Base-by-base conservation (phyloP, 305 asterid genomes). In the Stenogyne calaminthoides region DNA sequence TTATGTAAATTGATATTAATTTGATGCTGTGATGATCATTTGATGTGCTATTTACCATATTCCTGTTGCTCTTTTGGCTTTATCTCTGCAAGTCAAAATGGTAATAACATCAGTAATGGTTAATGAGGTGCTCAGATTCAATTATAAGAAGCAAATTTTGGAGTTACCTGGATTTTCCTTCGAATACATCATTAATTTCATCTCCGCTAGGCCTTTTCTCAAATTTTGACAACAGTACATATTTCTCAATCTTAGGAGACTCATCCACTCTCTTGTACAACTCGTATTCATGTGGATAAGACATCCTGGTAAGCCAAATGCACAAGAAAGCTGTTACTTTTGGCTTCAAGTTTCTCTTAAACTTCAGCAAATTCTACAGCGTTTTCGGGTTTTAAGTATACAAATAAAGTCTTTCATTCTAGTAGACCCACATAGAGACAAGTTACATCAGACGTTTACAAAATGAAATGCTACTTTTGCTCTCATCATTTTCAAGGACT, bases 241-340 rank as follows among this genome's bases (percentile, higher is more conserved):
- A 93, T 75, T 88, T 93, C 88, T 93, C 98, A 88, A 86, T 86
- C 77, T 90, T 85, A 0, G 89, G 83, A 55, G 92, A 73, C 74
- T 88, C 95, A 36, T 89, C 97, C 1, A 89, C 85, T 80, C 98
- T 89, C 88, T 84, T 89, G 91, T 86, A 91, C 84, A 93, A 32
- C 84, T 93, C 97, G 40, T 93, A 91, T 61, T 80, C 86, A 20
- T 88, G 77, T 5, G 98, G 98, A 40, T 93, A 79, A 11, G 96
- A 76, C 98, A 89, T 89, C 90, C 98, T 93, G 80, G 74, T 67
- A 76, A 54, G 39, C 65, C 52, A 64, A 58, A 57, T 61, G 40
- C 19, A 18, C 57, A 16, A 62, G 20, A 36, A 27, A 61, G 40
- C 39, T 22, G 49, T 56, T 64, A 69, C 52, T 51, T 20, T 58